Evolutionary conservation across 768 basidiomycete genomes (phyloP).

Genomic region (Boletus coccyginus): DNA sequence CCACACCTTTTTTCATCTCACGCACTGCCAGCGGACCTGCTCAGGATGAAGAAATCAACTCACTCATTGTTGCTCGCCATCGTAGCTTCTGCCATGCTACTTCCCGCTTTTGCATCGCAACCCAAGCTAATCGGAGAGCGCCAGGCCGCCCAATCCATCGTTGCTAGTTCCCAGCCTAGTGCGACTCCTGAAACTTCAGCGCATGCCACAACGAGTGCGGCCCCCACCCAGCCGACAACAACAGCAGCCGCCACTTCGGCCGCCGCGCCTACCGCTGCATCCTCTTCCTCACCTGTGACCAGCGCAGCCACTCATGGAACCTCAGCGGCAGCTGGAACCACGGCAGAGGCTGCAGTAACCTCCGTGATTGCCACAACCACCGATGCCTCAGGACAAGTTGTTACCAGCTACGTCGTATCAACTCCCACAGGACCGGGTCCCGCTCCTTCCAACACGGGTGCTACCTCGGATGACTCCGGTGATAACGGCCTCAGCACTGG

Average conservation of each 20-base stretch:
- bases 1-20: conserved; percentile 3
- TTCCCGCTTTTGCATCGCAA: conserved; percentile 24
- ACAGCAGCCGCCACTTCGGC: conserved; percentile 12
- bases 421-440: conserved; percentile 22
- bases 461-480: conserved; percentile 17
- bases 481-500: conserved; percentile 54
- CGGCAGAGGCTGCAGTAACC: background rate
- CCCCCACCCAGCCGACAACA: background rate
- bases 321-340: conserved; percentile 1
- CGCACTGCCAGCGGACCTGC: conserved; percentile 8
- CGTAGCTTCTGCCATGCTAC: conserved; percentile 25
- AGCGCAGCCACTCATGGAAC: conserved; percentile 1
- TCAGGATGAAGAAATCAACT: conserved; percentile 23
- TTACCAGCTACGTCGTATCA: conserved; percentile 24
- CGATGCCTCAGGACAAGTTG: conserved; percentile 25
- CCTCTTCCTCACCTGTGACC: conserved; percentile 3
- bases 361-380: conserved; percentile 24
- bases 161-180: background rate
- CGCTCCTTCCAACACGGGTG: conserved; percentile 22
- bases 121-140: conserved; percentile 16
- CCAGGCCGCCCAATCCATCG: conserved; percentile 7
- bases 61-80: conserved; percentile 28
- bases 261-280: background rate
- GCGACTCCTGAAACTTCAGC: background rate
- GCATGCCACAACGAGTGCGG: background rate